A percentile compares a stretch with the other conserved stretches of the same genome.
Conservation (phyloP, 305 asterid species). For the Fraxinus nigra region DNA sequence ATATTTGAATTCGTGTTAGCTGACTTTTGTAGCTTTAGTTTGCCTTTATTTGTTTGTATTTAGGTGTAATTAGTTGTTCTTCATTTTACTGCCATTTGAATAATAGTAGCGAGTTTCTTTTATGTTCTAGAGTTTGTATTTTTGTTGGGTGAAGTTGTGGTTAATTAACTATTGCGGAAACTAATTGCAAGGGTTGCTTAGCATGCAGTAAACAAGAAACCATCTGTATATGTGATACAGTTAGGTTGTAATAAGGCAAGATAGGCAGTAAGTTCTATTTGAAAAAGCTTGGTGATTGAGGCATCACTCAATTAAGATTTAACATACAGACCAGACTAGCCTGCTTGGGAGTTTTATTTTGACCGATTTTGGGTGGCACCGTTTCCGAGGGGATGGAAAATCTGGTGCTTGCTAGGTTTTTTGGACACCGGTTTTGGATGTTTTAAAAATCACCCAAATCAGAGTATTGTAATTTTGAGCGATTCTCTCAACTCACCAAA, state of each 20-base stretch:
- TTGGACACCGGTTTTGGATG: no score
- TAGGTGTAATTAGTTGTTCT: neutral
- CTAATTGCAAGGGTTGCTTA: neutral
- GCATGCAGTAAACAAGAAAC: neutral
- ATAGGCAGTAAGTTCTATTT: neutral
- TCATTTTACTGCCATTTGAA: neutral
- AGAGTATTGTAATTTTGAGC: no score
- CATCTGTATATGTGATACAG: neutral
- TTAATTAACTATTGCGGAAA: neutral
- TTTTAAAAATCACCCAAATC: no score
- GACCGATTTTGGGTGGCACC: no score
- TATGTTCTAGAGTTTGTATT: neutral
- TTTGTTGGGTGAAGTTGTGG: conserved; percentile 1
- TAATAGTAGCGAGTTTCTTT: neutral
- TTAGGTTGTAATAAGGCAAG: neutral
- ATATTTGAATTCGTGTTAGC: neutral
- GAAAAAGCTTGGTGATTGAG: neutral
- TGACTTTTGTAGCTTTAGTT: neutral
- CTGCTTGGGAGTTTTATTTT: no score
- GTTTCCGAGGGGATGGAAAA: no score
- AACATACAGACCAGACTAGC: neutral
- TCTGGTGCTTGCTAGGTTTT: no score
- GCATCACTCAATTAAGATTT: neutral
- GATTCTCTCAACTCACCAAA: no score
- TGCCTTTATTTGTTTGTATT: neutral